phyloP scores from a whole-genome alignment of 805 yeast genomes.

The Candida chilensis region DNA sequence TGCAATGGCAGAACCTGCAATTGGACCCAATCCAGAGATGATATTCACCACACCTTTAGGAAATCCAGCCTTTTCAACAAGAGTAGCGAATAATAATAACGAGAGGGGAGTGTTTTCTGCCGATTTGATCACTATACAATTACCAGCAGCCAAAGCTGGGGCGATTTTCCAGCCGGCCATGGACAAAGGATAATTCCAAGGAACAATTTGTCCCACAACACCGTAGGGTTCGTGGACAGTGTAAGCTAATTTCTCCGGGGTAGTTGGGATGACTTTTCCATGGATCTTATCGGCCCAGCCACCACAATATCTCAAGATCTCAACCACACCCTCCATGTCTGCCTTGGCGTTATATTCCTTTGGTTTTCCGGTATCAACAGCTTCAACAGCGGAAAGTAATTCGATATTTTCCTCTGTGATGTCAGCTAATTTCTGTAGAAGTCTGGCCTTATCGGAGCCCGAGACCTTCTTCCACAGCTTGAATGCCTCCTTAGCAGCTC shows the following conservation, averaged over 20 bases:
- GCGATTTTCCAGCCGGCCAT: conserved; percentile 80
- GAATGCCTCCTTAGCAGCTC: conserved; percentile 38
- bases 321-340: conserved; percentile 38
- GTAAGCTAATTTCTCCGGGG: conserved; percentile 31
- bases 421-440: conserved; percentile 38
- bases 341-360: conserved; percentile 34
- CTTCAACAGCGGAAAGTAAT: conserved; percentile 39
- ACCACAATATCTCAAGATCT: conserved; percentile 42
- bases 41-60: conserved; percentile 74
- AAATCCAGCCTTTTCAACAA: conserved; percentile 58
- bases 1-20: conserved; percentile 63
- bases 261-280: conserved; percentile 12
- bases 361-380: conserved; percentile 51
- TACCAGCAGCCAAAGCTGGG: conserved; percentile 78
- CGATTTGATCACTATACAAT: conserved; percentile 61
- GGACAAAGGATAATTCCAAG: conserved; percentile 64
- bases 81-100: conserved; percentile 47
- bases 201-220: conserved; percentile 61
- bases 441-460: conserved; percentile 29
- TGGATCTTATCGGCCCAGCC: conserved; percentile 55
- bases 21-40: conserved; percentile 59
- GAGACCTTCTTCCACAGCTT: conserved; percentile 35
- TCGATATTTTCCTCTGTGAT: conserved; percentile 39
- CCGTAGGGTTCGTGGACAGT: conserved; percentile 57
- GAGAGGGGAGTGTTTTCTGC: conserved; percentile 75